phyloP scores from a whole-genome alignment of 1,284 basidiomycete species.

The Macrocybe sp. region DNA sequence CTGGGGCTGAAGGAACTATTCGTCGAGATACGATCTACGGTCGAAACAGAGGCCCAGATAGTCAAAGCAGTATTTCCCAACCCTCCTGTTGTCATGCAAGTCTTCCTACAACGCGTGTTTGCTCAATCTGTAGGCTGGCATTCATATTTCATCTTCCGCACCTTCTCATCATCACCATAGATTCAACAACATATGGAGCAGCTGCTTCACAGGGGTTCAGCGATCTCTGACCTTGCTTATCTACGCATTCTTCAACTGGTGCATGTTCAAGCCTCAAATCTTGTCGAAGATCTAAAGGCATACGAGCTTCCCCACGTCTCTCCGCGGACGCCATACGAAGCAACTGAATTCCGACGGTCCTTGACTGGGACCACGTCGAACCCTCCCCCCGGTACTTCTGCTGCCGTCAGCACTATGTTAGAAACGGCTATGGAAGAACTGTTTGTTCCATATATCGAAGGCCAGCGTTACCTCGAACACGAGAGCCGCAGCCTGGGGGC shows the following conservation, averaged over 20 bases:
- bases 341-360: conserved; percentile 52
- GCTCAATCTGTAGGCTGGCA: conserved; percentile 82
- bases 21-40: conserved; percentile 84
- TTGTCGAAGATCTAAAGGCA: conserved; percentile 91
- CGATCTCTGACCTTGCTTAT: conserved; percentile 85
- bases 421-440: conserved; percentile 96
- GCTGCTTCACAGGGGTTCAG: conserved; percentile 68
- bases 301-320: conserved; percentile 79
- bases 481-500: conserved; percentile 87
- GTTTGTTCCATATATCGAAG: conserved; percentile 93
- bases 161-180: conserved; percentile 34
- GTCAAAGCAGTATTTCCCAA: conserved; percentile 99
- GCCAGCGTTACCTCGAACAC: conserved; percentile 86
- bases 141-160: conserved; percentile 4
- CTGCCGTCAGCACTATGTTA: conserved; percentile 79
- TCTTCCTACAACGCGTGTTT: conserved; percentile 96
- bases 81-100: conserved; percentile 97
- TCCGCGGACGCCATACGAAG: conserved; percentile 56
- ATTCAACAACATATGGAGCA: conserved; percentile 94
- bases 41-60: conserved; percentile 95
- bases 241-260: conserved; percentile 89
- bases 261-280: conserved; percentile 71
- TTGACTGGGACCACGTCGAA: conserved; percentile 41
- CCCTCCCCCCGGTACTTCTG: conserved; percentile 37
- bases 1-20: conserved; percentile 79